Evolutionary conservation across 345 rosid species (phyloP), one percentile per base, ranked within the genome.

Genomic region (Punica granatum): DNA sequence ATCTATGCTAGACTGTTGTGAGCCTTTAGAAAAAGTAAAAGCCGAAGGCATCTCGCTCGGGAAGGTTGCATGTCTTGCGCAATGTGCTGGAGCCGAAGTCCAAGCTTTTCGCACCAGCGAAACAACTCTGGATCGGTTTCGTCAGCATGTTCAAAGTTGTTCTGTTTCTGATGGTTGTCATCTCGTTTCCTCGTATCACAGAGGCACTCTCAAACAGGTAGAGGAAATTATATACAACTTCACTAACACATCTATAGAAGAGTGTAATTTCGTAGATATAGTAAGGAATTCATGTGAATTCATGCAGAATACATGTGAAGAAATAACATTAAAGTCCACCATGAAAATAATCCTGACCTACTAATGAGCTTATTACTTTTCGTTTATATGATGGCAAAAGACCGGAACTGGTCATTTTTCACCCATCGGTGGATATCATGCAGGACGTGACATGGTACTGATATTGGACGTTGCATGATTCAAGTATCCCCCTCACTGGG

Each of bases 401-500:
- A 87, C 96, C 21, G 97, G 98, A 78, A 79, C 82, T 19, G 96
- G 97, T 33, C 98, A 93, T 74, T 93, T 93, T 84, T 93, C 97
- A 59, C 98, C 97, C n/a, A 88, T 90, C 70, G 97, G 98, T 75
- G 97, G 98, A 56, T 93, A 90, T 76, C 92, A 93, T 74, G 90
- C 78, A 70, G 87, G 81, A 73, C 83, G 79, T 69, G 98, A 93
- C 79, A 90, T 93, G 98, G 94, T 92, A 67, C 79, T 93, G 77
- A 90, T 93, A 82, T 79, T 93, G 76, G 98, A 93, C 75, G 98
- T 90, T 53, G 98, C 98, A 56, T 92, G 97, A 59, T 93, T 88
- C 74, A 90, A 93, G 85, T 93, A 90, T 86, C 97, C 98, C 73
- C 97, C 98, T 46, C 98, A 88, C 34, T 93, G 98, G 98, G 88